Percentiles rank a stretch among this genome's conserved stretches.
Evolutionary conservation across 2,329 filamentous ascomycete genomes (phyloP).

Genomic region (Hypoxylon sp.): DNA sequence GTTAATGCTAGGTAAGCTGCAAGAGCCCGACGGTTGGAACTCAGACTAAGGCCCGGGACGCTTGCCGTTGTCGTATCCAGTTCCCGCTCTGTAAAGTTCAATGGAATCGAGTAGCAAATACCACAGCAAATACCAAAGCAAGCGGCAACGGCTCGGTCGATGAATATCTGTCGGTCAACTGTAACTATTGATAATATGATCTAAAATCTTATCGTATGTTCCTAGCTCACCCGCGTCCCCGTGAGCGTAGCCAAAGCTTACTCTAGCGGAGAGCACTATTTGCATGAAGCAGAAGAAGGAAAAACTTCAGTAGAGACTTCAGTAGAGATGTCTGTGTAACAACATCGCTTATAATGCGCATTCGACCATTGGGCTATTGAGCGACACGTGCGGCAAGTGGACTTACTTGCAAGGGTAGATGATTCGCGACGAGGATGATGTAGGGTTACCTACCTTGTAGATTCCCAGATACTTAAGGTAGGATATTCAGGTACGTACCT

Average conservation of each 20-base stretch:
- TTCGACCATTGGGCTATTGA: neutral
- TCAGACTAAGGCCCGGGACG: neutral
- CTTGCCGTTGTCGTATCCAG: neutral
- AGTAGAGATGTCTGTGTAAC: neutral
- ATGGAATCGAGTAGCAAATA: neutral
- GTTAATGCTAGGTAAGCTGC: neutral
- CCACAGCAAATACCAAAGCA: neutral
- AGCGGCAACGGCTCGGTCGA: neutral
- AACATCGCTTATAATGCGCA: neutral
- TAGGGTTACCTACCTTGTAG: too few relatives aligned
- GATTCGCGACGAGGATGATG: slow-evolving; percentile 28
- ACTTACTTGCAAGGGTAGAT: slow-evolving; percentile 9
- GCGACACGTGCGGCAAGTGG: slow-evolving; percentile 28
- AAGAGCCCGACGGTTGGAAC: slow-evolving; percentile 1
- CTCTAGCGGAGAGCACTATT: neutral
- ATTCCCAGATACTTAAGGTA: too few relatives aligned
- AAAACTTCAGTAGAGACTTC: neutral
- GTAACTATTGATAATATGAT: neutral
- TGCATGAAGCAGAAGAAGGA: neutral
- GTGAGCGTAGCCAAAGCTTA: neutral
- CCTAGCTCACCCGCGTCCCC: neutral
- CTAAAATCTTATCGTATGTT: neutral
- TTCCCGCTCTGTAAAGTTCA: neutral
- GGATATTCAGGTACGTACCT: slow-evolving; percentile 19
- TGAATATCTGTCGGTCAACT: neutral